Percentiles rank a stretch among this genome's conserved stretches.
These are phyloP conservation scores for Fremontodendron californicum DNA, from an alignment of 345 rosid species.

Conservation along the genomic window DNA sequence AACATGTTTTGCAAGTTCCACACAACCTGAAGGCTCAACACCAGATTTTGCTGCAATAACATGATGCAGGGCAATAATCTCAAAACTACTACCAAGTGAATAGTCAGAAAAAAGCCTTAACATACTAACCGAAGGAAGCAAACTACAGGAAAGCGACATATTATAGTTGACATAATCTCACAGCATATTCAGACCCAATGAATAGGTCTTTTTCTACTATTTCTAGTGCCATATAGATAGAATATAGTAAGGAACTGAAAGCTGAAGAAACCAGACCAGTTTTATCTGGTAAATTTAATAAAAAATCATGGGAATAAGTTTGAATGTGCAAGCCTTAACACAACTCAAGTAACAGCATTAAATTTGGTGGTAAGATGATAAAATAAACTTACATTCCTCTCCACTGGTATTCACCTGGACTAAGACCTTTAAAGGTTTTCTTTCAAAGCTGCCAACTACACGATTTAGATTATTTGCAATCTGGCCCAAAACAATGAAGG, in stretches of 20 bases:
- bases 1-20: slow-evolving; percentile 75
- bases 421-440: slow-evolving; percentile 74
- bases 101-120: neutral
- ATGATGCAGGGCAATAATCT: slow-evolving; percentile 10
- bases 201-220: neutral
- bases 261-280: neutral
- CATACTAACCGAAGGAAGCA: neutral
- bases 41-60: slow-evolving; percentile 77
- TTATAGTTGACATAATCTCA: neutral
- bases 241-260: neutral
- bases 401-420: slow-evolving; percentile 97
- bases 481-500: slow-evolving; percentile 34
- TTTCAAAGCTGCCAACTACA: slow-evolving; percentile 56
- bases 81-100: neutral
- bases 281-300: neutral
- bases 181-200: neutral
- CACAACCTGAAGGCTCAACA: slow-evolving; percentile 76
- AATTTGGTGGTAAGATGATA: neutral
- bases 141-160: neutral
- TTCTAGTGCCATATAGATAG: neutral
- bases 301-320: neutral
- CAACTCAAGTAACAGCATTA: neutral
- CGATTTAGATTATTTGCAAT: slow-evolving; percentile 86
- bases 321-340: neutral
- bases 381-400: slow-evolving; percentile 73